Base-by-base conservation (phyloP, 495 filamentous ascomycete species). In the Neurospora sp. region DNA sequence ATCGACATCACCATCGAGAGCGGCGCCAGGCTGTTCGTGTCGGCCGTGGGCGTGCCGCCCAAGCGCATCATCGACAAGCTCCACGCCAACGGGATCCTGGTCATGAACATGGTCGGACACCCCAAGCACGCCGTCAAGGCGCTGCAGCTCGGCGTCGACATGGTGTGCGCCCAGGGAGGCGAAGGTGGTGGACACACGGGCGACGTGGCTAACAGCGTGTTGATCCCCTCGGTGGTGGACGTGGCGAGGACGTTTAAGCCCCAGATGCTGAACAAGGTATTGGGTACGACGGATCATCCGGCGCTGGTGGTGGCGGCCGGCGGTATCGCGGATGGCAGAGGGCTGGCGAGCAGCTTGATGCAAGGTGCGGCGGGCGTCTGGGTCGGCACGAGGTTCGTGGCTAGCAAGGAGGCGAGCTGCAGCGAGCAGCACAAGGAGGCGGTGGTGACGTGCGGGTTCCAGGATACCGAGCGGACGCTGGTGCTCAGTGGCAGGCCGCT, bases 51-150 rank as follows among this genome's bases (percentile, higher is more conserved):
- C 18, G 91, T 96, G 3, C 93, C 93, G 14, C 93, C 93, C 0
- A 83, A 83, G 71, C 82, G 80, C 54, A 87, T 92, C 4, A 88
- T 97, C 39, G 88, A 92, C 77, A 80, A 87, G 44, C 84, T 97
- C 27, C 94, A 97, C 77, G 85, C 85, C 11, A 91, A 89, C 0
- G 92, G 91, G 1, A 90, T 97, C 39, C 78, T 95, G 69, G 85
- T 96, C 31, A 96, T 96, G 93, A 97, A 96, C 79, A 97, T 97
- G 94, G 93, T 96, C n/a, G 94, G 94, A 0, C 89, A 91, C 70
- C 93, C 93, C n/a, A 91, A 90, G 77, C 94, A 97, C 80, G 93
- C 93, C 0, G 87, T 88, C 77, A 96, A 96, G 84, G 93, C 93
- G 38, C 85, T 97, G 5, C 87, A 91, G 49, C 85, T 89, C 0